Base-by-base conservation (phyloP, 371 early-diverging fungal species). In the Saksenaea vasiformis region DNA sequence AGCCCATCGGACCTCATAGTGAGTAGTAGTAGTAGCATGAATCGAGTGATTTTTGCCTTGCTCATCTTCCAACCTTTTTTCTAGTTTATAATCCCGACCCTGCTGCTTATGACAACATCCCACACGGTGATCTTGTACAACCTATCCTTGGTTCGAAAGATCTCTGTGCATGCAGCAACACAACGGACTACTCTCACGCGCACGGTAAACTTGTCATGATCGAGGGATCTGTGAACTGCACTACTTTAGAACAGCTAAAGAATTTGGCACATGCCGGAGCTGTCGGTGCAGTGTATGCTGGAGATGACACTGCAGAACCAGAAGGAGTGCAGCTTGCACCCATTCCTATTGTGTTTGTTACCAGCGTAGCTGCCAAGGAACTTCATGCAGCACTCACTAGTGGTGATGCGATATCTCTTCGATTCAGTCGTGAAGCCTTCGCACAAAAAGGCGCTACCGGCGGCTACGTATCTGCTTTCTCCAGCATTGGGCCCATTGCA, bases 391-490 rank as follows among this genome's bases (percentile, higher is more conserved):
- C 44, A 10, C 22, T 47, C 24, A 10, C n/a, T 7, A 17, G 24
- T 3, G 22, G 22, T 11, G 51, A 47, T 22, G 11, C 51, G 22
- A 47, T 47, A 5, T 19, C 51, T 10, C 17, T 47, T 3, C 51
- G 11, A 2, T 47, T 47, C 22, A 22, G 51, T 47, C 51, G 51
- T 22, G 22, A 47, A 22, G 22, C 22, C 22, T 47, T 47, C 0
- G 51, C 51, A 3, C 51, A 47, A 22, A 47, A 47, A 1, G 3
- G 63, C 15, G 15, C 70, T 5, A 67, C 69, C 41, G 73, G 56
- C 19, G 72, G 68, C 2, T 70, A 66, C 38, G 57, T 71, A 10
- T 71, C 75, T 14, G 64, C 60, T 41, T 75, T 72, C 59, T 71
- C 76, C 2, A 58, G 88, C 10, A 31, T 56, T 17, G 65, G 65